A percentile compares a stretch with the other conserved stretches of the same genome.
Conservation (phyloP, 768 basidiomycete species). For the Kondoa subrosea region DNA sequence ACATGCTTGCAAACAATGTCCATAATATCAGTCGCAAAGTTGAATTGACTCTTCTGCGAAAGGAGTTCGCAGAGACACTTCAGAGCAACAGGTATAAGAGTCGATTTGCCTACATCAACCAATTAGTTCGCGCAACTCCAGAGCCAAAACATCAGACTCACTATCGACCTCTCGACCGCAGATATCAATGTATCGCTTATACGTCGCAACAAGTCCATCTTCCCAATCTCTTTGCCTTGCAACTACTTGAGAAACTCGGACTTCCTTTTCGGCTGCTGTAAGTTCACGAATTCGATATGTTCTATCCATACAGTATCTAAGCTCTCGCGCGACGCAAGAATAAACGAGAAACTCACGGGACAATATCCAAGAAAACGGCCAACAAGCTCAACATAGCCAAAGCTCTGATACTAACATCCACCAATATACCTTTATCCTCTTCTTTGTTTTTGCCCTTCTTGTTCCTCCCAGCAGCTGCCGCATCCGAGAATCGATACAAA, state of each 20-base stretch:
- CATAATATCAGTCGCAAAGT: slow-evolving; percentile 86
- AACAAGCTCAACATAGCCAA: slow-evolving; percentile 76
- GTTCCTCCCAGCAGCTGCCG: not conserved
- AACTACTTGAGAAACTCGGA: slow-evolving; percentile 89
- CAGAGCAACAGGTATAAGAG: slow-evolving; percentile 44
- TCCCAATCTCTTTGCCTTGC: slow-evolving; percentile 82
- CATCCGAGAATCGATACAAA: not conserved
- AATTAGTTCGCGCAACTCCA: not conserved
- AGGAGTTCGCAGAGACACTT: slow-evolving; percentile 76
- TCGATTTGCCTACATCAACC: slow-evolving; percentile 26
- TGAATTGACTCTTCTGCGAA: slow-evolving; percentile 78
- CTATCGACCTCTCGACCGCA: slow-evolving; percentile 79
- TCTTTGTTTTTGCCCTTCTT: slow-evolving; percentile 31
- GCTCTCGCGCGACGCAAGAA: too few species aligned
- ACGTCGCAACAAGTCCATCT: slow-evolving; percentile 71
- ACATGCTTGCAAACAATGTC: slow-evolving; percentile 63
- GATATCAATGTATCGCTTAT: slow-evolving; percentile 70
- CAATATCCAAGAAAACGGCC: slow-evolving; percentile 86
- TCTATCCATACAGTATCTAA: slow-evolving; percentile 8
- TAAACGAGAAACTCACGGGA: slow-evolving; percentile 40
- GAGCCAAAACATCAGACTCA: slow-evolving; percentile 29
- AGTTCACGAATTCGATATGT: slow-evolving; percentile 85
- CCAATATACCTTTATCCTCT: slow-evolving; percentile 42
- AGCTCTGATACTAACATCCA: slow-evolving; percentile 68
- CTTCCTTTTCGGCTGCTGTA: slow-evolving; percentile 74